Conservation (phyloP, 306 rosid species). For the Prunus armeniaca region DNA sequence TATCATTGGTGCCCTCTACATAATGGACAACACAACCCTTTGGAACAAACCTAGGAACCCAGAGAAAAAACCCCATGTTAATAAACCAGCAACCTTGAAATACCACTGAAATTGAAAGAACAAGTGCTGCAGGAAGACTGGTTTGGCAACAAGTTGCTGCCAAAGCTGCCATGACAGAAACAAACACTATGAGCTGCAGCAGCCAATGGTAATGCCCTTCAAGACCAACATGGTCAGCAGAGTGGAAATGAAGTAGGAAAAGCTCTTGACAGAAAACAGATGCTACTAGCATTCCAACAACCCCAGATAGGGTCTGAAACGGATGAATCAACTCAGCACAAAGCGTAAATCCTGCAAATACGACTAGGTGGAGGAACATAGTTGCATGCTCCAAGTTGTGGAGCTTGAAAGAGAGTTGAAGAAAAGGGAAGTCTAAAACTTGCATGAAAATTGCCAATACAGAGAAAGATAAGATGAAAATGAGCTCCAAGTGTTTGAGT, state of each 20-base stretch:
- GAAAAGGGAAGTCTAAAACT: slow-evolving; percentile 60
- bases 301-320: slow-evolving; percentile 50
- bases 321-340: slow-evolving; percentile 57
- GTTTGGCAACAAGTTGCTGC: slow-evolving; percentile 58
- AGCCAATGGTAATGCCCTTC: slow-evolving; percentile 96
- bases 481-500: slow-evolving; percentile 76
- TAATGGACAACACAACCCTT: slow-evolving; percentile 53
- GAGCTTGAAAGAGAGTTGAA: slow-evolving; percentile 55
- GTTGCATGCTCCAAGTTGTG: slow-evolving; percentile 86
- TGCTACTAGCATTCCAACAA: slow-evolving; percentile 60
- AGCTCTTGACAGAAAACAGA: slow-evolving; percentile 84
- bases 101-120: slow-evolving; percentile 67
- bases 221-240: slow-evolving; percentile 83
- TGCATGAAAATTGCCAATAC: slow-evolving; percentile 56
- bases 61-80: slow-evolving; percentile 78
- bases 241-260: slow-evolving; percentile 84
- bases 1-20: slow-evolving; percentile 22
- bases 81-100: slow-evolving; percentile 94
- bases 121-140: slow-evolving; percentile 67
- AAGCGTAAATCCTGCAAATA: slow-evolving; percentile 74
- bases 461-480: slow-evolving; percentile 62
- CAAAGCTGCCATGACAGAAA: slow-evolving; percentile 50
- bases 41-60: slow-evolving; percentile 67
- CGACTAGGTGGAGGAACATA: slow-evolving; percentile 81
- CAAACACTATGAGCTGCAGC: slow-evolving; percentile 70